phyloP scores from a whole-genome alignment of 2,329 filamentous ascomycete genomes.

The Pestalotiopsis sp. region DNA sequence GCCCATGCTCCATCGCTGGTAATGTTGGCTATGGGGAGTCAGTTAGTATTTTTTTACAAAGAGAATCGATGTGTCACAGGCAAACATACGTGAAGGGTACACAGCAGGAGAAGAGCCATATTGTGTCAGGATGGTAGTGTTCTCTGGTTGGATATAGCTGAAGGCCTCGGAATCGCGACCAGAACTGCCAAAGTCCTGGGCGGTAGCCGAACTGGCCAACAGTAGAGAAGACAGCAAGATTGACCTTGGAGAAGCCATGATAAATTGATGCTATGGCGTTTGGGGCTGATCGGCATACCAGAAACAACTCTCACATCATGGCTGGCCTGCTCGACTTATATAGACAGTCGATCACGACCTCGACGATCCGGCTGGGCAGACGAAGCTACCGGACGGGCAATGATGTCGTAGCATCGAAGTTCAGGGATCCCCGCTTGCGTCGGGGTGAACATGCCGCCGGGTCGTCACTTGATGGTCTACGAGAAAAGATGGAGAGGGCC shows the following conservation, averaged over 20 bases:
- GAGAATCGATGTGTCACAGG: not conserved
- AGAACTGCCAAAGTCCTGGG: conserved; percentile 9
- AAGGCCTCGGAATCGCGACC: conserved; percentile 30
- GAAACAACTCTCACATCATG: not conserved
- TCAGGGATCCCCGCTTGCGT: conserved; percentile 3
- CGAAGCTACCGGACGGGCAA: not conserved
- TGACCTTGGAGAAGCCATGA: conserved; percentile 15
- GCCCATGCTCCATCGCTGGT: conserved; percentile 37
- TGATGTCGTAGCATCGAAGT: conserved; percentile 3
- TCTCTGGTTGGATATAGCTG: conserved; percentile 39
- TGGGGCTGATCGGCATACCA: not conserved
- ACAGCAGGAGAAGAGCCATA: conserved; percentile 40
- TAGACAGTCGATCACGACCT: not conserved
- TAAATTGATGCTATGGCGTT: conserved; percentile 11
- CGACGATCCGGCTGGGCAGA: not conserved
- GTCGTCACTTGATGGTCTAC: not conserved
- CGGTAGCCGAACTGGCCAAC: conserved; percentile 10
- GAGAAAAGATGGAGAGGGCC: not conserved
- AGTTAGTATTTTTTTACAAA: conserved; percentile 9
- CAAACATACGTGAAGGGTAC: conserved; percentile 37
- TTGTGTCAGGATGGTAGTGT: conserved; percentile 41
- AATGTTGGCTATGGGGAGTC: conserved; percentile 31
- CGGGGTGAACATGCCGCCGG: not conserved
- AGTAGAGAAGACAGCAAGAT: conserved; percentile 13
- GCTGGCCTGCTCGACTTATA: not conserved